A percentile compares a stretch with the other conserved stretches of the same genome.
These are phyloP conservation scores for Hypoxylon sp. DNA, from an alignment of 2,329 filamentous ascomycete genomes.

Conservation along the genomic window DNA sequence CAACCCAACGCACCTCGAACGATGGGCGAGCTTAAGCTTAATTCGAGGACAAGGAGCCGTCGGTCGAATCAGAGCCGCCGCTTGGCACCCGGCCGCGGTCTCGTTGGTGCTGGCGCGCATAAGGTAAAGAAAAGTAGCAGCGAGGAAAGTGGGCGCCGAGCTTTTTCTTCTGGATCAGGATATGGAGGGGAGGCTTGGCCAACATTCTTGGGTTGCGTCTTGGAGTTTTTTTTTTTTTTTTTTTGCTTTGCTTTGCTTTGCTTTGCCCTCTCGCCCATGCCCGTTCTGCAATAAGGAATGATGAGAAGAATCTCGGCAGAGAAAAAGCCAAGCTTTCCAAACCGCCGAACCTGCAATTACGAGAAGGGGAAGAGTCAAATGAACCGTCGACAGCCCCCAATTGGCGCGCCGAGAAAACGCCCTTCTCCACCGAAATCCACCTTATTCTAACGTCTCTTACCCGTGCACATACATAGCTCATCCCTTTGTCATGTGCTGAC, in stretches of 20 bases:
- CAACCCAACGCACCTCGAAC: slow-evolving; percentile 33
- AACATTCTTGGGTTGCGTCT: slow-evolving; percentile 18
- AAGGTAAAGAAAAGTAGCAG: slow-evolving; percentile 21
- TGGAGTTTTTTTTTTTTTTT: not conserved
- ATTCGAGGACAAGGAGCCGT: slow-evolving; percentile 41
- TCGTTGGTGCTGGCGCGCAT: slow-evolving; percentile 31
- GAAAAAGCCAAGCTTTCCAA: slow-evolving; percentile 2
- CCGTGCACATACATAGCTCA: too few relatives aligned
- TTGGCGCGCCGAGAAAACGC: slow-evolving; percentile 23
- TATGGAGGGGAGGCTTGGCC: slow-evolving; percentile 27
- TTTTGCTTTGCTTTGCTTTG: not conserved
- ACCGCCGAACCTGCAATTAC: not conserved
- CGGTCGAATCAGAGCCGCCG: slow-evolving; percentile 42
- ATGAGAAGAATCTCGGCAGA: slow-evolving; percentile 41
- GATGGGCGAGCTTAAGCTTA: slow-evolving; percentile 46
- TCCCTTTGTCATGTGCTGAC: slow-evolving; percentile 40
- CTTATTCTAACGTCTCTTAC: slow-evolving; percentile 38
- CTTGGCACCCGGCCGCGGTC: slow-evolving; percentile 28
- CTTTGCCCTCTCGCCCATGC: slow-evolving; percentile 11
- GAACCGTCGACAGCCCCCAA: slow-evolving; percentile 8
- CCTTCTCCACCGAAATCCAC: slow-evolving; percentile 40
- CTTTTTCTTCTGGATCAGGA: slow-evolving; percentile 36
- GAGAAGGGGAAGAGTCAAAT: not conserved
- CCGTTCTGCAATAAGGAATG: slow-evolving; percentile 12
- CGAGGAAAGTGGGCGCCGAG: slow-evolving; percentile 24